Evolutionary conservation across 192 early-diverging fungal species (phyloP), one percentile per base, ranked within the genome.

Genomic region (Umbelopsis ramanniana): DNA sequence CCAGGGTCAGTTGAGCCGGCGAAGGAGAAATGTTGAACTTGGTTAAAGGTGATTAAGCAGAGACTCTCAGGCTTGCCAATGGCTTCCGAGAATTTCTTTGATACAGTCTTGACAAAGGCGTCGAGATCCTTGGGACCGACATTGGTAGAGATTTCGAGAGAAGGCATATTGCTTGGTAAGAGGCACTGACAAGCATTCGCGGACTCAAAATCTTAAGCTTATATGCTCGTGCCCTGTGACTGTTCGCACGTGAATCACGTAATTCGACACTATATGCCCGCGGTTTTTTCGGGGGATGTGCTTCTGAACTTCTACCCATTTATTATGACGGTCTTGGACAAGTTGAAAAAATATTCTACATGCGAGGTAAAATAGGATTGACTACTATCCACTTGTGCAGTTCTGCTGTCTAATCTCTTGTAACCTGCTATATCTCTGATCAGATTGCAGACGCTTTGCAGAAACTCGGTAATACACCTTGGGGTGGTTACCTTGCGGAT

Each of bases 401-500:
- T 43, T 43, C 1, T 6, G 3, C 40, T 4, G 6, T 11, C 40
- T 43, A 43, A 7, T 6, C 11, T 43, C 6, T 4, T 1, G 6
- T 0, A 43, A 4, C 11, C 40, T 43, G 6, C 6, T 8, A 40
- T 6, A 3, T 40, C 38, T 50, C 15, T 63, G 7, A 12, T 1
- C 33, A 81, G 79, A 74, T 88, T 17, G 87, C 87, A 1, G 87
- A 89, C 57, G 87, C 87, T 14, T 73, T 89, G 14, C 46, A 82
- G 21, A 73, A 77, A 22, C 73, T 89, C 17, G 76, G 81, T 0
- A 76, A 81, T 23, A 48, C 24, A 35, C 74, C 82, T 8, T 74
- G 74, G 47, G 85, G 81, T 10, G 87, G 87, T 11, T 89, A 84
- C 72, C 71, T 89, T 37, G 82, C 85, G 23, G 85, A 89, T 54